Percentiles rank a stretch among this genome's conserved stretches.
These are phyloP conservation scores for Glycine tomentella DNA, from an alignment of 306 rosid species.

Conservation along the genomic window DNA sequence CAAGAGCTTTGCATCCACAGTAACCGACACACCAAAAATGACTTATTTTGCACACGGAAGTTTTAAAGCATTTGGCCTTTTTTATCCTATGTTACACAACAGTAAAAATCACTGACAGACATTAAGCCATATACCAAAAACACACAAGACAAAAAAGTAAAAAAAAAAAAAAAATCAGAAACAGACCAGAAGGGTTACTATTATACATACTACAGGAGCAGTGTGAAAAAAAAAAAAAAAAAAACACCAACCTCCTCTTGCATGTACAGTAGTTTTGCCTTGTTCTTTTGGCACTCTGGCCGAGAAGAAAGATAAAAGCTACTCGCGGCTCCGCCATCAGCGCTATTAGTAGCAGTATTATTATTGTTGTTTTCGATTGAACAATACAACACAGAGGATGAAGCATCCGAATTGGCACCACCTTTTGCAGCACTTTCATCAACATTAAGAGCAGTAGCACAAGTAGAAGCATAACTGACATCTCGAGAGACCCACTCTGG, in stretches of 20 bases:
- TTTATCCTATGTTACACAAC: neutral
- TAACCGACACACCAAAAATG: constrained; percentile 33
- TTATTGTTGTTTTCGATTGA: constrained; percentile 52
- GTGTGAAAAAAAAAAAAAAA: constrained; percentile 1
- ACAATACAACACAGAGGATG: constrained; percentile 57
- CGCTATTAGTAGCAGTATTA: neutral
- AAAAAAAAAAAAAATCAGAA: neutral
- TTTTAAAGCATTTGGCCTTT: constrained; percentile 28
- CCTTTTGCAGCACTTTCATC: constrained; percentile 50
- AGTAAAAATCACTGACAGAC: constrained; percentile 34
- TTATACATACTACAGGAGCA: neutral
- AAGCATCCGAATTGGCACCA: constrained; percentile 53
- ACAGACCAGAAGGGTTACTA: constrained; percentile 18
- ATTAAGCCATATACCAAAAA: constrained; percentile 33
- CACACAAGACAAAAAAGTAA: constrained; percentile 32
- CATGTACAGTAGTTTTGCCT: constrained; percentile 81
- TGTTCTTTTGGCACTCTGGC: constrained; percentile 77
- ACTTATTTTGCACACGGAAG: constrained; percentile 19
- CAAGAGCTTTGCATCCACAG: constrained; percentile 26
- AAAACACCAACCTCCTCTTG: constrained; percentile 81
- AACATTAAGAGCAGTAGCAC: constrained; percentile 44
- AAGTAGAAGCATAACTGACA: constrained; percentile 46
- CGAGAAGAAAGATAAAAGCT: constrained; percentile 57
- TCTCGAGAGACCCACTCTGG: constrained; percentile 60
- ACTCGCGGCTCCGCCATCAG: constrained; percentile 62